Evolutionary conservation across 192 early-diverging fungal genomes (phyloP), one percentile per base, ranked within the genome.

Genomic region (Coemansia sp.): DNA sequence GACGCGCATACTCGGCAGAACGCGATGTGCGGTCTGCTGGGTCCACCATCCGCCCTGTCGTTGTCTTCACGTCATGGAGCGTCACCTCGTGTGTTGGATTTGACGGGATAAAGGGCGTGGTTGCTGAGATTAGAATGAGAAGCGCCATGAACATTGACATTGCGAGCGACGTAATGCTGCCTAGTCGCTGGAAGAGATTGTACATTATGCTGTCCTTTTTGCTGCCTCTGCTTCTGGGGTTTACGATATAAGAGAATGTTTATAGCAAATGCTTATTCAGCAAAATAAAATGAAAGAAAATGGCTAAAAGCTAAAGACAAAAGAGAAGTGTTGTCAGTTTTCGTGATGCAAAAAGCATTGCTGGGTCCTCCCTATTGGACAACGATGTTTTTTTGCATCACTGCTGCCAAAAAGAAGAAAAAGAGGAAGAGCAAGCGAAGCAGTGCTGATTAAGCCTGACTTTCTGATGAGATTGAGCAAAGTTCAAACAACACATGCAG

Each of bases 121-220:
- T 72, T 8, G 75, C 23, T 9, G 75, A 68, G 63, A 83, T 83
- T 67, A 78, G 26, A 21, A 83, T 60, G 19, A 63, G 64, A 1
- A 83, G 40, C 21, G 70, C 76, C 81, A 83, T 78, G 18, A 83
- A 72, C 61, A 67, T 72, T 23, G 81, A 75, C 75, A 83, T 75
- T 32, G 76, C 81, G 58, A 83, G 78, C 69, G 81, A 83, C 54
- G 75, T 75, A 38, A 83, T 59, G 32, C 76, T 68, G 69, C 81
- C 75, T 26, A 83, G 60, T 11, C 81, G 76, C 63, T 83, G 81
- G n/a, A 83, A 57, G 57, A 83, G 49, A 54, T 83, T 83, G 72
- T 83, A 78, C 81, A 83, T 83, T 71, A 48, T 16, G 56, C 7
- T 11, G 11, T 15, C 0, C 5, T 50, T 50, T 50, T 50, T 32